Evolutionary conservation across 1,284 basidiomycete species (phyloP).

Genomic region (Cutaneotrichosporon cyanovorans): DNA sequence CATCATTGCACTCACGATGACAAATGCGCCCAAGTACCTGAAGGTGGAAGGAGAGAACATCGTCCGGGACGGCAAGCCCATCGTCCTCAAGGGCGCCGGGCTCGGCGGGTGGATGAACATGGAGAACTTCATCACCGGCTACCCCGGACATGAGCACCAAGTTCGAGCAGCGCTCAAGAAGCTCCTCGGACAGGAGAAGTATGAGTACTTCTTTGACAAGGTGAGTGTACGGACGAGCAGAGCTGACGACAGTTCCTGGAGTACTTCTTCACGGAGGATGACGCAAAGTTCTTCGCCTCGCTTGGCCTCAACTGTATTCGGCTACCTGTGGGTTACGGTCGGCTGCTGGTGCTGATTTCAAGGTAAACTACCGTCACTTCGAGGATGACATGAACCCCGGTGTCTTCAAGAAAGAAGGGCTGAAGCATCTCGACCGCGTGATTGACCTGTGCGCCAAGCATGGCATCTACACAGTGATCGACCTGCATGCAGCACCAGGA

Average conservation of each 20-base stretch:
- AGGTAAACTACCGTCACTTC: constrained; percentile 35
- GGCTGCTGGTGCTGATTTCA: too few relatives aligned
- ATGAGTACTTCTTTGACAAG: constrained; percentile 69
- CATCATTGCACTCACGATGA: too few relatives aligned
- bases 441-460: constrained; percentile 37
- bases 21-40: not conserved
- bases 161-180: constrained; percentile 61
- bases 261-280: constrained; percentile 58
- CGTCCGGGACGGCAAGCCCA: constrained; percentile 20
- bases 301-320: constrained; percentile 64
- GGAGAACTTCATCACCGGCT: constrained; percentile 45
- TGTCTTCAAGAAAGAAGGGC: constrained; percentile 31
- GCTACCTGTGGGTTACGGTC: constrained; percentile 6
- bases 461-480: constrained; percentile 44
- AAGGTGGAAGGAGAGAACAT: constrained; percentile 19
- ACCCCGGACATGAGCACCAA: constrained; percentile 47
- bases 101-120: constrained; percentile 46
- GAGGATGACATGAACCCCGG: constrained; percentile 32
- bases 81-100: constrained; percentile 38
- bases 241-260: constrained; percentile 53
- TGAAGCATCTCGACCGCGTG: constrained; percentile 33
- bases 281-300: constrained; percentile 57
- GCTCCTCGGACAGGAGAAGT: constrained; percentile 59
- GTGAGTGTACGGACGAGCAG: constrained; percentile 32
- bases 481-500: constrained; percentile 43